These are phyloP conservation scores for Cynara cardunculus DNA, from an alignment of 129 eudicot genomes.

Conservation along the genomic window DNA sequence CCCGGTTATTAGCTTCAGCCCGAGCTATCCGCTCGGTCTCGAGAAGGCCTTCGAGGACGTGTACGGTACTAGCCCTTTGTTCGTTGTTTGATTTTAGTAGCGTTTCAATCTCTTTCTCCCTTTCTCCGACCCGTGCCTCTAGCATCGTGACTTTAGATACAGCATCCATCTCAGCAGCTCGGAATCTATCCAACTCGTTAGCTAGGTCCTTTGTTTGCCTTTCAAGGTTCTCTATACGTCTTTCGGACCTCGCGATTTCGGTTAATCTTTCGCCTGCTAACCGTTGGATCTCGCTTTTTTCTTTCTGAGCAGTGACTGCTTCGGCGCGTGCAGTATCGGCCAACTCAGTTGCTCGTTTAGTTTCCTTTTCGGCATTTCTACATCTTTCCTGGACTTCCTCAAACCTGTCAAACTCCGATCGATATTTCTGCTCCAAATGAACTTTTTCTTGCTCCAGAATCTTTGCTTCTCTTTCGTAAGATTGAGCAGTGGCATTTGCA, in stretches of 20 bases:
- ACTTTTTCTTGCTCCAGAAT: conserved; percentile 68
- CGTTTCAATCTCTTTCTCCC: conserved; percentile 78
- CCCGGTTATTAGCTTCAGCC: conserved; percentile 78
- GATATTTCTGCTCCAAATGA: conserved; percentile 73
- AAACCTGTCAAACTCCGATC: conserved; percentile 63
- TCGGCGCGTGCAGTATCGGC: conserved; percentile 93
- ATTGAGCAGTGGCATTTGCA: conserved; percentile 52
- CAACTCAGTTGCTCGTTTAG: conserved; percentile 71
- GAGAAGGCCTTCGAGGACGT: conserved; percentile 63
- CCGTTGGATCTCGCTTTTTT: conserved; percentile 54
- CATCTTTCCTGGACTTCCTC: conserved; percentile 83
- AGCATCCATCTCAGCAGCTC: conserved; percentile 70
- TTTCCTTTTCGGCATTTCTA: conserved; percentile 75
- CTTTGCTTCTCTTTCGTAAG: conserved; percentile 65
- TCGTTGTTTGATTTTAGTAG: conserved; percentile 71
- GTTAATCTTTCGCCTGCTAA: conserved; percentile 69
- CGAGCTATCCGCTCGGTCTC: conserved; percentile 82
- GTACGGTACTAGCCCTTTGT: conserved; percentile 72
- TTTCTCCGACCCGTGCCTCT: conserved; percentile 71
- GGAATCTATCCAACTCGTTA: conserved; percentile 46
- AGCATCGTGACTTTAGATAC: conserved; percentile 58
- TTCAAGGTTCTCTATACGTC: conserved; percentile 66
- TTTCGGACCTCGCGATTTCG: conserved; percentile 73
- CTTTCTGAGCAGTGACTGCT: conserved; percentile 81
- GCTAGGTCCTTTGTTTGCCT: conserved; percentile 60